Evolutionary conservation across 139 green algal genomes (phyloP).

Genomic region (Haematococcus sp.): DNA sequence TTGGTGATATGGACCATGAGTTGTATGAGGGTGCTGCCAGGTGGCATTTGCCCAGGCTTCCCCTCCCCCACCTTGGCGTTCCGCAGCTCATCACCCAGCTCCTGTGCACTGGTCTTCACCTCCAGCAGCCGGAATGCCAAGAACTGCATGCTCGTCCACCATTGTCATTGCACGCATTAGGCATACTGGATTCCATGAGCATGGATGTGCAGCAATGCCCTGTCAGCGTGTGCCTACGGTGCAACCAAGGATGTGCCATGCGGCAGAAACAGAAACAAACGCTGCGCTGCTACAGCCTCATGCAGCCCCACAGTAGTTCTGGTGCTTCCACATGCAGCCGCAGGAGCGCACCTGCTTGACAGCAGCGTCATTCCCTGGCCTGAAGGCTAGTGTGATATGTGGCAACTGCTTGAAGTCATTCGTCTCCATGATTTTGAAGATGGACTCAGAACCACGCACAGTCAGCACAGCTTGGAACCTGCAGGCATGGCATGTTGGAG

Average conservation of each 20-base stretch:
- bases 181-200: neutral
- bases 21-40: too few species aligned
- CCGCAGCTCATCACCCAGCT: slow-evolving; percentile 43
- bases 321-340: too few species aligned
- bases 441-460: slow-evolving; percentile 41
- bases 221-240: too few species aligned
- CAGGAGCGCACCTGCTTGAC: slow-evolving; percentile 70
- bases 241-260: too few species aligned
- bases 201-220: too few species aligned
- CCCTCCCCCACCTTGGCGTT: slow-evolving; percentile 30
- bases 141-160: slow-evolving; percentile 59
- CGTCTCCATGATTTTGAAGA: slow-evolving; percentile 84
- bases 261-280: too few species aligned
- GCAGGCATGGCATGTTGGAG: slow-evolving; percentile 5
- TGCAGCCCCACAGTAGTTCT: too few species aligned
- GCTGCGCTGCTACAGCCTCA: too few species aligned
- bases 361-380: slow-evolving; percentile 71
- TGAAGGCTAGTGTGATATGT: slow-evolving; percentile 85
- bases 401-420: slow-evolving; percentile 94
- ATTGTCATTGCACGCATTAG: neutral
- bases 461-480: slow-evolving; percentile 65
- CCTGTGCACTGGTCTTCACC: slow-evolving; percentile 49
- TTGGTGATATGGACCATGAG: too few species aligned
- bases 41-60: neutral
- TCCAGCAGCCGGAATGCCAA: slow-evolving; percentile 80